Evolutionary conservation across 2,329 filamentous ascomycete species (phyloP).

Genomic region (Colletotrichum scovillei): DNA sequence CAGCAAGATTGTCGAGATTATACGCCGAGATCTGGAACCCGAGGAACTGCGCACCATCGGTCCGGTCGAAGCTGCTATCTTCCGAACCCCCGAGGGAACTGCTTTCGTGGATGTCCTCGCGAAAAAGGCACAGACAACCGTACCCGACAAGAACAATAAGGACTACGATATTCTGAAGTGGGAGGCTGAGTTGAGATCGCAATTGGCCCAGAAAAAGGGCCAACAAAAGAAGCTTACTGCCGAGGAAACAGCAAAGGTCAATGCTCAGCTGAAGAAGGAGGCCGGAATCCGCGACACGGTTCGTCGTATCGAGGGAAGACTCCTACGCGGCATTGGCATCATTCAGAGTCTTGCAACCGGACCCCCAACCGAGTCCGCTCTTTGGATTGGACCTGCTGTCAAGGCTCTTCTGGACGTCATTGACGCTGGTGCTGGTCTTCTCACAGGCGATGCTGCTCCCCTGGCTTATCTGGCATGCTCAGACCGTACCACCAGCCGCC

Average conservation of each 20-base stretch:
- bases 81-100: slow-evolving; percentile 88
- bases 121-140: slow-evolving; percentile 77
- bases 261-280: slow-evolving; percentile 91
- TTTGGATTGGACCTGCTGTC: slow-evolving; percentile 89
- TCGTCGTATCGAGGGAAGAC: slow-evolving; percentile 72
- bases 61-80: slow-evolving; percentile 91
- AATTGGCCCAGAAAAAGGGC: slow-evolving; percentile 93
- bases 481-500: slow-evolving; percentile 76
- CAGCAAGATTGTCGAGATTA: slow-evolving; percentile 78
- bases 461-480: slow-evolving; percentile 84
- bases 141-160: slow-evolving; percentile 89
- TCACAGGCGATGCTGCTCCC: slow-evolving; percentile 84
- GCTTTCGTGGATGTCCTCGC: slow-evolving; percentile 91
- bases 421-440: slow-evolving; percentile 81
- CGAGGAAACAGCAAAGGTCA: slow-evolving; percentile 91
- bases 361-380: slow-evolving; percentile 86
- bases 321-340: slow-evolving; percentile 87
- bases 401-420: slow-evolving; percentile 79
- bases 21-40: slow-evolving; percentile 79
- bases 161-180: slow-evolving; percentile 97
- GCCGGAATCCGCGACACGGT: slow-evolving; percentile 81
- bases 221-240: slow-evolving; percentile 89
- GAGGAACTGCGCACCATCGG: slow-evolving; percentile 78
- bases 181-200: slow-evolving; percentile 90
- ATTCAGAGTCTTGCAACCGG: slow-evolving; percentile 85